These are phyloP conservation scores for Actinomortierella wolfii DNA, from an alignment of 371 early-diverging fungal genomes.

Conservation along the genomic window DNA sequence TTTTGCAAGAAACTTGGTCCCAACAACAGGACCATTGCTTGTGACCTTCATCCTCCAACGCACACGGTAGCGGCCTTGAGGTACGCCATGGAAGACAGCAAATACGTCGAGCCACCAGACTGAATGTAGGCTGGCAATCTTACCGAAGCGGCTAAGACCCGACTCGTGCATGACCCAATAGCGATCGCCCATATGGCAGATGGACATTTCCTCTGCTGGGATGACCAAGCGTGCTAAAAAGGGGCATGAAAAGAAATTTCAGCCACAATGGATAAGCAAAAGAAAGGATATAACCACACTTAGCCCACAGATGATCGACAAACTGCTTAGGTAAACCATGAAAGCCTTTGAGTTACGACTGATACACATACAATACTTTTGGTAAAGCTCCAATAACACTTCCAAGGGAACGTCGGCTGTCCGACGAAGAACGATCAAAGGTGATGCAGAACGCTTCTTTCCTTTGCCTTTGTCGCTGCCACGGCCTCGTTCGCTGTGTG, in stretches of 20 bases:
- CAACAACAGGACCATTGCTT: slow-evolving; percentile 34
- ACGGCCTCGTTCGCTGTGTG: background rate
- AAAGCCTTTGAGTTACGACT: too few relatives aligned
- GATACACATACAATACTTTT: slow-evolving; percentile 27
- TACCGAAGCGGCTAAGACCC: slow-evolving; percentile 40
- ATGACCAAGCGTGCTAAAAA: slow-evolving; percentile 18
- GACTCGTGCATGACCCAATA: slow-evolving; percentile 46
- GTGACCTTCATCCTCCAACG: slow-evolving; percentile 35
- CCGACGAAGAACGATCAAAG: slow-evolving; percentile 25
- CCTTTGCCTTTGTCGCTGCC: slow-evolving; percentile 17
- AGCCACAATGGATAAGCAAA: slow-evolving; percentile 8
- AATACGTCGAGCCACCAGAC: slow-evolving; percentile 50
- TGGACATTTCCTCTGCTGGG: slow-evolving; percentile 42
- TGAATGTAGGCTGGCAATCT: slow-evolving; percentile 37
- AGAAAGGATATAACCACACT: background rate
- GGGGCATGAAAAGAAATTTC: background rate
- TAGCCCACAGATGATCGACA: too few relatives aligned
- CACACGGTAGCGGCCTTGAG: slow-evolving; percentile 34
- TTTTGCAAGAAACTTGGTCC: slow-evolving; percentile 28
- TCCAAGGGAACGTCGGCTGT: slow-evolving; percentile 21
- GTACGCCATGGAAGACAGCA: slow-evolving; percentile 19
- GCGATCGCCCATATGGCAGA: slow-evolving; percentile 43
- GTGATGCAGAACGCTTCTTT: background rate
- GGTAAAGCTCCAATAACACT: slow-evolving; percentile 22
- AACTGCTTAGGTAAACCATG: too few relatives aligned